Evolutionary conservation across 1,284 basidiomycete species (phyloP), one percentile per base, ranked within the genome.

Genomic region (Cutaneotrichosporon daszewskae): DNA sequence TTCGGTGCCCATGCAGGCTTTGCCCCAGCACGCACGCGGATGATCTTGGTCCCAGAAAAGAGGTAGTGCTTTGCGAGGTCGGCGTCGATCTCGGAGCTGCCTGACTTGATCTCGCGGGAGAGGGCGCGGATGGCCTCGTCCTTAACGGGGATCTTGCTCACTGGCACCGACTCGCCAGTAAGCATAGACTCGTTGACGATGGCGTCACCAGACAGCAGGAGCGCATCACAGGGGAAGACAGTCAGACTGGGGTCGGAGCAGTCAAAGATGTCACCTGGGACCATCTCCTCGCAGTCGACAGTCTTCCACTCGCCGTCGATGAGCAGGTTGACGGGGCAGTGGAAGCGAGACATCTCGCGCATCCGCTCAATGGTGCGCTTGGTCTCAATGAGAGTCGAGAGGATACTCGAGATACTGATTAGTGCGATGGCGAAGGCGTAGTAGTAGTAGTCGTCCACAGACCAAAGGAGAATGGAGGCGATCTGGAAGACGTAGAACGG

Each of bases 401-500:
- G 66, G 53, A 98, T 87, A 59, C 87, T 95, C 44, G 85, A 76
- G 20, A 85, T 73, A 32, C 89, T 94, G 59, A 99, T 98, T 40
- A 94, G 74, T 27, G 84, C 89, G 55, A 98, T 99, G 60, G 92
- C 97, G 58, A 94, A 94, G 3, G 94, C 95, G 67, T 98, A 98
- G 65, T 95, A 96, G 67, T 87, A 94, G 63, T 96, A 92, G 63
- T 97, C 80, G 60, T 99, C 95, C 43, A 97, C 59, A 3, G 85
- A 85, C 95, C 95, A 98, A 10, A 99, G 74, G 19, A 88, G 73
- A 57, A 98, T 87, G 51, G 90, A 95, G 37, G 91, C 91, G 55
- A 98, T 85, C 77, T 99, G 95, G 69, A 99, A 99, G 45, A 98
- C 85, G 64, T 95, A 96, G 72, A 96, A 96, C 1, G 91, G 91